phyloP scores from a whole-genome alignment of 768 basidiomycete genomes.

The Termitomyces sp. region DNA sequence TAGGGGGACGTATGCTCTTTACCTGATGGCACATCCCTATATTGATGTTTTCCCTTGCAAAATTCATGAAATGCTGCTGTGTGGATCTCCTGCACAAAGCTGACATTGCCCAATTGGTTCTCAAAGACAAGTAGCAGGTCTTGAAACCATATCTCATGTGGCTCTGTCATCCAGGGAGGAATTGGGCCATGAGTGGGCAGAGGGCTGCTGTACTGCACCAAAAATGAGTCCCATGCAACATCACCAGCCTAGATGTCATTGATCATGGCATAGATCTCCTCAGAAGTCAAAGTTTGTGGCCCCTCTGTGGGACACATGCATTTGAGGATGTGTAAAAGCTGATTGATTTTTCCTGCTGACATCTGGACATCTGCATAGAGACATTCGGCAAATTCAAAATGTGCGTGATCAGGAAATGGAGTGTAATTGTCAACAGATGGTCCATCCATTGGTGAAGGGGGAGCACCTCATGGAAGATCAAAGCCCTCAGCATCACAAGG shows the following conservation, averaged over 20 bases:
- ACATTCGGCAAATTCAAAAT: constrained; percentile 12
- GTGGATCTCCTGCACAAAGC: no score
- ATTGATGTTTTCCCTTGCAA: no score
- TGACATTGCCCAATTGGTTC: no score
- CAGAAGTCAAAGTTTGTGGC: constrained; percentile 16
- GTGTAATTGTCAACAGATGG: neutral
- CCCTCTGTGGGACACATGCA: neutral
- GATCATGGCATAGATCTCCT: neutral
- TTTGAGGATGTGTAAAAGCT: constrained; percentile 6
- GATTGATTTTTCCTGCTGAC: constrained; percentile 8
- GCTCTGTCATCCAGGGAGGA: constrained; percentile 1
- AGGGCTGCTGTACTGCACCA: constrained; percentile 20
- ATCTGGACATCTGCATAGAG: constrained; percentile 11
- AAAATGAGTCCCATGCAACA: constrained; percentile 25
- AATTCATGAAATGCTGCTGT: no score
- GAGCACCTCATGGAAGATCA: neutral
- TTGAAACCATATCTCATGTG: no score
- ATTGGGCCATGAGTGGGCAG: constrained; percentile 9
- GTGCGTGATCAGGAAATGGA: no score
- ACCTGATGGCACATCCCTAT: no score
- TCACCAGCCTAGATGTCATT: no score
- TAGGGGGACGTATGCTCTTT: no score
- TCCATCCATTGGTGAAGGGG: neutral
- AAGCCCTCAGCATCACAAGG: constrained; percentile 2
- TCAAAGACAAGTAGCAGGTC: no score